Evolutionary conservation across 2,329 filamentous ascomycete genomes (phyloP).

Genomic region (Allantophomopsis lycopodina): DNA sequence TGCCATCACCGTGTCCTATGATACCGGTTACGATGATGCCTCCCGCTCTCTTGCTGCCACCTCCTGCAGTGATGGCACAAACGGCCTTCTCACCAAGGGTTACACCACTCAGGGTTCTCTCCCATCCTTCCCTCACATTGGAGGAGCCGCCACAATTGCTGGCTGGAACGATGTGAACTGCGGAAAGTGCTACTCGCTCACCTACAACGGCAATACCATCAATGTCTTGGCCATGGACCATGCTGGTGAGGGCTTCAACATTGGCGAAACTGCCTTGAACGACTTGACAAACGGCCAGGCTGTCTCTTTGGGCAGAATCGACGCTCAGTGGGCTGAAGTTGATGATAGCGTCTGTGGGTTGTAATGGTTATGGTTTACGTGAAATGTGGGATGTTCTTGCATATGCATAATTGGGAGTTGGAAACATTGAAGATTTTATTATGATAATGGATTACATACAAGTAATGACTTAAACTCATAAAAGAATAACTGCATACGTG

Average conservation of each 20-base stretch:
- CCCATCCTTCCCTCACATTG: constrained; percentile 38
- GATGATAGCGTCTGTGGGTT: constrained; percentile 27
- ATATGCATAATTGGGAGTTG: too few relatives aligned
- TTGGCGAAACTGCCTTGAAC: constrained; percentile 41
- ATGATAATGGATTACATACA: too few relatives aligned
- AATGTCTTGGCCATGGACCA: constrained; percentile 42
- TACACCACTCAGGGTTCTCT: constrained; percentile 40
- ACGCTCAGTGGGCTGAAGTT: constrained; percentile 32
- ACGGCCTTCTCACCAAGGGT: constrained; percentile 45
- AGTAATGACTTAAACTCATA: too few relatives aligned
- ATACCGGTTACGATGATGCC: constrained; percentile 53
- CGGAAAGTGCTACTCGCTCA: constrained; percentile 43
- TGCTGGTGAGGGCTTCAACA: constrained; percentile 35
- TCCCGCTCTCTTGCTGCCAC: constrained; percentile 39
- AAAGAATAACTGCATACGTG: too few relatives aligned
- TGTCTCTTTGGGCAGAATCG: constrained; percentile 33
- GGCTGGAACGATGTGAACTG: constrained; percentile 41
- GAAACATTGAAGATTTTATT: too few relatives aligned
- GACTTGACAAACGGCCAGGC: constrained; percentile 37
- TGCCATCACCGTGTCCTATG: constrained; percentile 48
- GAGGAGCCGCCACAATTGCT: constrained; percentile 33
- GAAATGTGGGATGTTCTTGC: too few relatives aligned
- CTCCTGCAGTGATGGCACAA: constrained; percentile 52
- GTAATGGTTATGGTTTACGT: constrained; percentile 7
- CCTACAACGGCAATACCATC: constrained; percentile 34